phyloP scores from a whole-genome alignment of 345 rosid genomes.

The Acer saccharum region DNA sequence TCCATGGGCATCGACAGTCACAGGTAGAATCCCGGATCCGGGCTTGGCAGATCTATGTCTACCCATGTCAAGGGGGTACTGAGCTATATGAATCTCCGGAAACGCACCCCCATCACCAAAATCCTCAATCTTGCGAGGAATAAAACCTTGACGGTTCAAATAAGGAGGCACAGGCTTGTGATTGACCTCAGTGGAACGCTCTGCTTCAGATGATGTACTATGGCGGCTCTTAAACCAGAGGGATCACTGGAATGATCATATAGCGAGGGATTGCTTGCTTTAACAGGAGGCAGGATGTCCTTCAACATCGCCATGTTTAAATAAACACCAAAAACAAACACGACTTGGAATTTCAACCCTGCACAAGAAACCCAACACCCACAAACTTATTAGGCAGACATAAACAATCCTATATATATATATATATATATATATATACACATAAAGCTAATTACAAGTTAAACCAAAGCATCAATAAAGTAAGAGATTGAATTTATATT shows the following conservation, averaged over 20 bases:
- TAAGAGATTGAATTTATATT: too few species aligned
- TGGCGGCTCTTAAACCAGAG: constrained; percentile 88
- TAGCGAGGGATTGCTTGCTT: constrained; percentile 48
- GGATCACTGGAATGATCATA: constrained; percentile 92
- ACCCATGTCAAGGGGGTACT: too few species aligned
- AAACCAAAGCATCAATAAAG: too few species aligned
- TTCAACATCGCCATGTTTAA: constrained; percentile 59
- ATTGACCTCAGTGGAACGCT: constrained; percentile 35
- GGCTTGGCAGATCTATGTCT: too few species aligned
- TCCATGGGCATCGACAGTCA: constrained; percentile 86
- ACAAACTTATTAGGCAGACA: not conserved
- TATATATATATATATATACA: too few species aligned
- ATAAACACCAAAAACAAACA: not conserved
- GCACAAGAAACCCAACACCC: not conserved
- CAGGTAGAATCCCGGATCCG: too few species aligned
- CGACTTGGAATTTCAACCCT: not conserved
- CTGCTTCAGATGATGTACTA: constrained; percentile 48
- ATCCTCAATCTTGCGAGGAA: constrained; percentile 81
- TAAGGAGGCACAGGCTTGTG: constrained; percentile 69
- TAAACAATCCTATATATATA: too few species aligned
- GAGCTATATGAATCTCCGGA: too few species aligned
- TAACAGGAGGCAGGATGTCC: constrained; percentile 70
- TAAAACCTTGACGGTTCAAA: constrained; percentile 70
- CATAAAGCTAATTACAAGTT: too few species aligned
- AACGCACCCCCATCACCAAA: constrained; percentile 99